Percentiles rank a stretch among this genome's conserved stretches.
These are phyloP conservation scores for Soucietia sequanensis DNA, from an alignment of 805 yeast species.

Conservation along the genomic window DNA sequence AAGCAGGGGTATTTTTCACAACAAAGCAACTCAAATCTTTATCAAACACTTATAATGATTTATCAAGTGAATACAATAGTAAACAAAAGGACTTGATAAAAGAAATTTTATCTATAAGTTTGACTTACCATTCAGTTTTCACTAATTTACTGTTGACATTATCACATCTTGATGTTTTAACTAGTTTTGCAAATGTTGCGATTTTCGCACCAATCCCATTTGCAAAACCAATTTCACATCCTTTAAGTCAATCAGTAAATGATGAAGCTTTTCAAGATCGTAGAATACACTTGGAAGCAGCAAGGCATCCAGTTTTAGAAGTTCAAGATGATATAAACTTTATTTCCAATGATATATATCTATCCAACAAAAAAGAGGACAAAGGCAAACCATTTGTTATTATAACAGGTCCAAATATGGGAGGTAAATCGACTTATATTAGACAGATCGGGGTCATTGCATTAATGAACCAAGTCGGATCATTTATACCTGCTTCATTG, in stretches of 20 bases:
- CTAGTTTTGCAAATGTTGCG: constrained; percentile 81
- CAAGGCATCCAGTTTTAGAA: constrained; percentile 94
- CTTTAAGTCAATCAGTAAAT: constrained; percentile 36
- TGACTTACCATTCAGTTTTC: constrained; percentile 79
- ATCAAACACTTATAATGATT: constrained; percentile 55
- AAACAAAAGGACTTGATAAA: constrained; percentile 77
- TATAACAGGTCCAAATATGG: constrained; percentile 97
- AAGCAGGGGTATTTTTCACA: constrained; percentile 93
- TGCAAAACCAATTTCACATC: constrained; percentile 68
- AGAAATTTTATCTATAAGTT: constrained; percentile 77
- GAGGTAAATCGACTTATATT: constrained; percentile 93
- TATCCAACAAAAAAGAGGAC: constrained; percentile 44
- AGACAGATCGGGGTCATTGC: constrained; percentile 87
- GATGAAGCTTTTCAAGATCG: constrained; percentile 34
- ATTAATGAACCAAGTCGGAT: constrained; percentile 84
- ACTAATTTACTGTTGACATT: constrained; percentile 62
- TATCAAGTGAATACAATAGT: constrained; percentile 64
- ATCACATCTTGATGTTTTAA: constrained; percentile 79
- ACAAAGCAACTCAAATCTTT: constrained; percentile 61
- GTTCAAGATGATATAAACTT: constrained; percentile 88
- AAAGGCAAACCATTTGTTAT: constrained; percentile 64
- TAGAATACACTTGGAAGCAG: constrained; percentile 57
- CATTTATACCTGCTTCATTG: constrained; percentile 74
- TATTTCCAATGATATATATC: constrained; percentile 83
- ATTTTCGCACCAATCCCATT: constrained; percentile 78